Evolutionary conservation across 176 grass and related monocot species (phyloP).

Genomic region (Carex myosuroides): DNA sequence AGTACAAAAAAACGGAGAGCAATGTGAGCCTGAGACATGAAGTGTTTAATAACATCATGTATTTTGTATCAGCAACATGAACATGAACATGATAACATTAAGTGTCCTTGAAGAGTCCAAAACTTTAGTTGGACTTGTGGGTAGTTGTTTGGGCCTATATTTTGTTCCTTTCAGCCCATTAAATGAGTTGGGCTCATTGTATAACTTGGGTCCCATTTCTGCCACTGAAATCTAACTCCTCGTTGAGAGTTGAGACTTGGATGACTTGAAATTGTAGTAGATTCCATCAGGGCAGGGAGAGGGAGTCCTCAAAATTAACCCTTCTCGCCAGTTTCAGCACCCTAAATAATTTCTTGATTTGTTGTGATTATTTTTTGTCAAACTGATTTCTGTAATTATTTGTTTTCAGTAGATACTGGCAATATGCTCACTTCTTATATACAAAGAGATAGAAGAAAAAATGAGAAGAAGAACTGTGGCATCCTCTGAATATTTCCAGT

Average conservation of each 20-base stretch:
- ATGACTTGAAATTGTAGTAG: too few relatives aligned
- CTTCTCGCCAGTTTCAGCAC: too few relatives aligned
- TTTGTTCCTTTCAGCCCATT: neutral
- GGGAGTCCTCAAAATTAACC: too few relatives aligned
- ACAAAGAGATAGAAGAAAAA: neutral
- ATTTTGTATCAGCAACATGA: neutral
- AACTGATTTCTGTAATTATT: neutral
- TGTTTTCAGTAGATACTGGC: neutral
- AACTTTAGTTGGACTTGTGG: neutral
- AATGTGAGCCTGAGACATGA: too few relatives aligned
- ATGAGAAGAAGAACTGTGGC: neutral
- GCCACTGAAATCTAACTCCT: too few relatives aligned
- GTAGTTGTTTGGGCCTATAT: neutral
- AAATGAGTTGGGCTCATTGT: too few relatives aligned
- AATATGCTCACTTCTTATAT: neutral
- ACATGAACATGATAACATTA: neutral
- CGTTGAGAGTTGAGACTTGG: too few relatives aligned
- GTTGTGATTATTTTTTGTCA: neutral
- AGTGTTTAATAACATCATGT: neutral
- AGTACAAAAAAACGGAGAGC: too few relatives aligned
- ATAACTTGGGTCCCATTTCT: too few relatives aligned
- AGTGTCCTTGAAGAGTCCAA: neutral
- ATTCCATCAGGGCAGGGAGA: too few relatives aligned
- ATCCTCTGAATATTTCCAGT: neutral
- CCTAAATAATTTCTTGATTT: neutral